Percentiles rank a stretch among this genome's conserved stretches.
These are phyloP conservation scores for Micractinium conductrix DNA, from an alignment of 139 green algal species.

Conservation along the genomic window DNA sequence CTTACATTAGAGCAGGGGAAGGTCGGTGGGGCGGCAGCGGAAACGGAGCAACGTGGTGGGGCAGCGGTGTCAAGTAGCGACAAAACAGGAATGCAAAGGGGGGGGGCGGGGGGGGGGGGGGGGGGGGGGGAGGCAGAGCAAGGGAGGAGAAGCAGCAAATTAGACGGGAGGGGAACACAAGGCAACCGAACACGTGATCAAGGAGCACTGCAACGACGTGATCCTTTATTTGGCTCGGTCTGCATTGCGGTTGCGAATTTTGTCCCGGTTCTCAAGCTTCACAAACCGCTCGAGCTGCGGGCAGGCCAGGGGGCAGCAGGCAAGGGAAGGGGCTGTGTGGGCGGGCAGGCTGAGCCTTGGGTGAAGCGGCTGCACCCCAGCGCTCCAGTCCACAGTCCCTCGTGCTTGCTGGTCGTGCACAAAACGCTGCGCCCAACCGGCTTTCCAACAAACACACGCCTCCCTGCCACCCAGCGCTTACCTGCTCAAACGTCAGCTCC, in stretches of 20 bases:
- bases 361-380: background rate
- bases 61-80: no score
- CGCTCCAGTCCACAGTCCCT: background rate
- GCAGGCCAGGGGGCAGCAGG: background rate
- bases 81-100: no score
- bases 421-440: no score
- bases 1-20: no score
- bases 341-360: background rate
- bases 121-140: background rate
- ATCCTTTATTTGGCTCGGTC: constrained; percentile 37
- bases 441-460: no score
- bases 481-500: background rate
- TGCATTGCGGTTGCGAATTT: constrained; percentile 34
- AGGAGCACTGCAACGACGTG: no score
- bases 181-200: no score
- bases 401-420: background rate
- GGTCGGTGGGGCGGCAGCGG: no score
- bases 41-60: no score
- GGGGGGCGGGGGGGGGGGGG: no score
- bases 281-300: constrained; percentile 29
- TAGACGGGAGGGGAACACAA: background rate
- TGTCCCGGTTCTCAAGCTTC: constrained; percentile 46
- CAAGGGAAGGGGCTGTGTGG: background rate
- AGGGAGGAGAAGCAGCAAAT: background rate
- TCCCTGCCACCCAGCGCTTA: no score